Evolutionary conservation across 139 green algal genomes (phyloP).

Genomic region (Trebouxia sp.): DNA sequence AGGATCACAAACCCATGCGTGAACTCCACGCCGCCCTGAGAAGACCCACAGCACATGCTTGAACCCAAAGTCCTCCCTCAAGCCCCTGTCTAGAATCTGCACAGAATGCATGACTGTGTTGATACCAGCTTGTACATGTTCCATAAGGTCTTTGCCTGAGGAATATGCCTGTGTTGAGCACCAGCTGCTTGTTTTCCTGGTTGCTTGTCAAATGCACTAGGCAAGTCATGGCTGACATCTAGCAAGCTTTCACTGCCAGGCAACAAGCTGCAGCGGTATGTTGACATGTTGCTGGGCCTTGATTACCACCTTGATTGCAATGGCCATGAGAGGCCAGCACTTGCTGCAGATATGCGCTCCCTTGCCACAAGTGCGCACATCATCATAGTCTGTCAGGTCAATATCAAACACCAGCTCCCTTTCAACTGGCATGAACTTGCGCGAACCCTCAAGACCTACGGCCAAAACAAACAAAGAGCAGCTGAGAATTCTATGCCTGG

Average conservation of each 20-base stretch:
- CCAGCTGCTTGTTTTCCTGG: neutral
- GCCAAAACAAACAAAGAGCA: neutral
- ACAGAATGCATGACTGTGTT: neutral
- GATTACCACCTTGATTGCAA: conserved; percentile 89
- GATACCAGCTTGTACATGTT: neutral
- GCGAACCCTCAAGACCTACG: neutral
- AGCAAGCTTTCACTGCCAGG: too few relatives aligned
- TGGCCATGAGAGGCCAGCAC: conserved; percentile 97
- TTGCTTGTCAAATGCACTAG: neutral
- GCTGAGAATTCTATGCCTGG: neutral
- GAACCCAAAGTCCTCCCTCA: conserved; percentile 97
- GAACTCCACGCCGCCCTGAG: conserved; percentile 92
- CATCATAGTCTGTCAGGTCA: conserved; percentile 98
- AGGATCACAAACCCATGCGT: conserved; percentile 97
- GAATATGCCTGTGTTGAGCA: neutral
- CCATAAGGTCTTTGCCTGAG: neutral
- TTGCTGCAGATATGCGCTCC: conserved; percentile 85
- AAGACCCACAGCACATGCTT: conserved; percentile 97
- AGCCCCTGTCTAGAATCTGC: conserved; percentile 79
- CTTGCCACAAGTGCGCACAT: conserved; percentile 91
- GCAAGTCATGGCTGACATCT: neutral
- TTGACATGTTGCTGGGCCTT: too few relatives aligned
- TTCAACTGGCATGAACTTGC: conserved; percentile 81
- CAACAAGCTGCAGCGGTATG: too few relatives aligned
- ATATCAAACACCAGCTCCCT: conserved; percentile 99